Base-by-base conservation (phyloP, 1,284 basidiomycete genomes). In the Meripilus lineatus region DNA sequence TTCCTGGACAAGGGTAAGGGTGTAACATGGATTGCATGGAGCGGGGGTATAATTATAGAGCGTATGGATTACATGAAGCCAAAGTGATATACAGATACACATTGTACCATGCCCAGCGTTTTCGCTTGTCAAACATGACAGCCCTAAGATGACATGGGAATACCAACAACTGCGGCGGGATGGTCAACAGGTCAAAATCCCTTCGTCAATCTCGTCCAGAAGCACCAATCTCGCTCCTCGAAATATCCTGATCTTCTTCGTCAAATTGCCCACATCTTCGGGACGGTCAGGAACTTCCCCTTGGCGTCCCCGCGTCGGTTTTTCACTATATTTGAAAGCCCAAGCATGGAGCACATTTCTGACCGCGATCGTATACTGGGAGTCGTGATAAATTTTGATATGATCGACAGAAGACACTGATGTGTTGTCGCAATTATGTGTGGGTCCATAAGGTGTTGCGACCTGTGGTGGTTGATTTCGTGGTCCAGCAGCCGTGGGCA, bases 321-420 rank as follows among this genome's bases (percentile, higher is more conserved):
- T 5, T 11, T 30, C 17, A 8, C 14, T 21, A 17, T 18, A 34
- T 20, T 56, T 49, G 48, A 67, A 73, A 2, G 55, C 46, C 75
- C 82, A 84, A 3, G 69, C 64, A 56, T 79, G 69, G 25, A 85
- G 59, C 15, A 76, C 54, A 46, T 65, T 72, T 28, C 81, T 68
- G 5, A 84, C 52, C 46, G 63, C 58, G 61, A 77, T 67, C 14
- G 76, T 68, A 47, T 70, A 66, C 18, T 54, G 49, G 15, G 70
- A 66, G 49, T 81, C 78, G 53, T 82, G 79, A 57, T 79, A 80
- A 18, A 85, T 56, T 58, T 80, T 81, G 64, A 85, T 71, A 53
- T 79, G 67, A 51, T 81, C 79, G 30, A 68, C 55, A 17, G 28
- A 26, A 11, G 40, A 35, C n/a, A 15, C 5, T 21, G 7, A 14